Evolutionary conservation across 192 early-diverging fungal species (phyloP).

Genomic region (Phycomyces blakesleeanus): DNA sequence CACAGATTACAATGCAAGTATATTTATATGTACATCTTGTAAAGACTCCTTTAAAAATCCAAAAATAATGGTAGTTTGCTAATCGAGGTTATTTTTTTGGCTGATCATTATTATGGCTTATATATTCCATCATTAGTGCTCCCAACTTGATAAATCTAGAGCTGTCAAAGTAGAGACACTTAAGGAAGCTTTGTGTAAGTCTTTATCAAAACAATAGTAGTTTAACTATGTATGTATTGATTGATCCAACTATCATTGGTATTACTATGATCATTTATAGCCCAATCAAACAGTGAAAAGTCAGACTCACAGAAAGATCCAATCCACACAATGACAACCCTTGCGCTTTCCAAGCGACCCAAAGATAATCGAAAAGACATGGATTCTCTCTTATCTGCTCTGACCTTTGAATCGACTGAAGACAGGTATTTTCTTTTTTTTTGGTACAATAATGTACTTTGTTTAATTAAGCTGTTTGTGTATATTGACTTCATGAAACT

Average conservation of each 20-base stretch:
- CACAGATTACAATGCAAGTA: slow-evolving; percentile 23
- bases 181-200: slow-evolving; percentile 10
- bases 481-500: no score
- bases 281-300: not conserved
- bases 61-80: no score
- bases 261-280: no score
- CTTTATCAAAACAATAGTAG: no score
- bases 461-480: no score
- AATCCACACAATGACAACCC: slow-evolving; percentile 4
- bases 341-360: not conserved
- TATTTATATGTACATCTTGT: no score
- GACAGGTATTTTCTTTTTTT: not conserved
- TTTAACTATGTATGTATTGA: no score
- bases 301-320: not conserved
- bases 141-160: not conserved
- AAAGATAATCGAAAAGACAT: slow-evolving; percentile 3
- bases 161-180: slow-evolving; percentile 9
- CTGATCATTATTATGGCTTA: not conserved
- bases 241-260: not conserved
- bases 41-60: no score
- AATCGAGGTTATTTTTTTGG: no score
- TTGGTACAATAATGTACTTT: no score
- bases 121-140: not conserved
- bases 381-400: slow-evolving; percentile 3
- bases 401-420: not conserved